Evolutionary conservation across 1,284 basidiomycete genomes (phyloP).

Genomic region (Austroboletus rostrupii): DNA sequence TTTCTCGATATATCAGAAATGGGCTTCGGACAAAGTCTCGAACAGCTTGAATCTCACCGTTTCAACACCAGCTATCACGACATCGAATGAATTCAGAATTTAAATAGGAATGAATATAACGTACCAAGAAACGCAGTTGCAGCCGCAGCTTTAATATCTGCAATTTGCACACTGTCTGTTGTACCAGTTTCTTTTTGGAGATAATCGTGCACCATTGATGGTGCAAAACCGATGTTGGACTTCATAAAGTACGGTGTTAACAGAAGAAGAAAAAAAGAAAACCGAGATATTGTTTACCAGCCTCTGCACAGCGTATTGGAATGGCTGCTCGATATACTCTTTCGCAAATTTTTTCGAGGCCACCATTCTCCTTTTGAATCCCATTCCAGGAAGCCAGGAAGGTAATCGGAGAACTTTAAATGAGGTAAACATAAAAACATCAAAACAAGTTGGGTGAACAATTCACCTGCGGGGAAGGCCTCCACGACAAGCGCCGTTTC

Average conservation of each 20-base stretch:
- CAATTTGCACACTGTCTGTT: not conserved
- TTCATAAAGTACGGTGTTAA: not conserved
- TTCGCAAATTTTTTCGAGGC: not conserved
- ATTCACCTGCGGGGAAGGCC: slow-evolving; percentile 3
- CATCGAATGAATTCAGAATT: not conserved
- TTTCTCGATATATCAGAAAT: no score
- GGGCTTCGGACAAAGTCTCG: not conserved
- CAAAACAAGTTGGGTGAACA: no score
- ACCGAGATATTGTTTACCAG: slow-evolving; percentile 1
- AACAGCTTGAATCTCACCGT: not conserved
- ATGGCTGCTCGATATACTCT: slow-evolving; percentile 6
- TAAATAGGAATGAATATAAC: not conserved
- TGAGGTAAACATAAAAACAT: not conserved
- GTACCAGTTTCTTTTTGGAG: not conserved
- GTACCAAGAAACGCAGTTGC: not conserved
- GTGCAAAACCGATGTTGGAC: not conserved
- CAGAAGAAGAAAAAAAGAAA: no score
- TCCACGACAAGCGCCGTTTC: not conserved
- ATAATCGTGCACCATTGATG: not conserved
- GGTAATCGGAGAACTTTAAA: slow-evolving; percentile 8
- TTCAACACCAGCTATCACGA: not conserved
- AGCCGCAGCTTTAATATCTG: not conserved
- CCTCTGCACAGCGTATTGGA: slow-evolving; percentile 2
- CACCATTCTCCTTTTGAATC: slow-evolving; percentile 5
- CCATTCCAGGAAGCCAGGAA: slow-evolving; percentile 16